Conservation (phyloP, 2,329 filamentous ascomycete genomes). For the Dothistroma septosporum region DNA sequence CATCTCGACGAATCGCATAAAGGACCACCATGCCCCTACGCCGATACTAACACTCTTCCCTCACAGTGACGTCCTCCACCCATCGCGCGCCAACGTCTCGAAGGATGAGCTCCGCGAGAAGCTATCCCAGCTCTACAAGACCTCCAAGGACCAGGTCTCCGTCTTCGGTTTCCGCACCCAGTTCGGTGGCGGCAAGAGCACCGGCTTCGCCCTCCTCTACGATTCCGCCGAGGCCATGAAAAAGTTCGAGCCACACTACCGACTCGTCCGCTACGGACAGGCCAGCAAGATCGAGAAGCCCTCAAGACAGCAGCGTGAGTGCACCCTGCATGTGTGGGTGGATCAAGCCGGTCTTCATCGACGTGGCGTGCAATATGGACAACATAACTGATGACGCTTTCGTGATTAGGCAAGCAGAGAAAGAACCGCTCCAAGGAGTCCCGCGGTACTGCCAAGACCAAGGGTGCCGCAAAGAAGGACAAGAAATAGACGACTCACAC, state of each 20-base stretch:
- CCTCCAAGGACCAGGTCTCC: conserved; percentile 93
- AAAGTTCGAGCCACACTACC: conserved; percentile 99
- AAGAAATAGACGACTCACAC: conserved; percentile 44
- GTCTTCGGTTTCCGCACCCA: conserved; percentile 98
- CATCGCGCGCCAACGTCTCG: conserved; percentile 95
- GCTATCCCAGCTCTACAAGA: conserved; percentile 95
- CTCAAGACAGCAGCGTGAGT: conserved; percentile 98
- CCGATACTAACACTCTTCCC: conserved; percentile 20
- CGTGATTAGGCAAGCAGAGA: conserved; percentile 88
- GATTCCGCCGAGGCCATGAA: conserved; percentile 97
- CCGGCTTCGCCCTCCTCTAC: conserved; percentile 97
- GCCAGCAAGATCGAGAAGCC: conserved; percentile 95
- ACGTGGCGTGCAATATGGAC: background rate
- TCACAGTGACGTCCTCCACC: conserved; percentile 96
- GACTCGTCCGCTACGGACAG: conserved; percentile 87
- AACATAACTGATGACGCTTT: conserved; percentile 19
- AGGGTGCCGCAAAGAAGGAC: conserved; percentile 94
- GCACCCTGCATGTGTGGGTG: conserved; percentile 21
- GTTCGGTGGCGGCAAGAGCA: conserved; percentile 99
- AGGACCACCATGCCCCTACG: background rate
- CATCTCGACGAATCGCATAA: conserved; percentile 5
- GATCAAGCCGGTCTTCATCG: conserved; percentile 5
- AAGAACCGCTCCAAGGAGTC: conserved; percentile 99
- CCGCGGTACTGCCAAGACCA: conserved; percentile 95
- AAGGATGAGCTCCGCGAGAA: conserved; percentile 98